phyloP scores from a whole-genome alignment of 371 early-diverging fungal species.

The Encephalitozoon intestinalis region DNA sequence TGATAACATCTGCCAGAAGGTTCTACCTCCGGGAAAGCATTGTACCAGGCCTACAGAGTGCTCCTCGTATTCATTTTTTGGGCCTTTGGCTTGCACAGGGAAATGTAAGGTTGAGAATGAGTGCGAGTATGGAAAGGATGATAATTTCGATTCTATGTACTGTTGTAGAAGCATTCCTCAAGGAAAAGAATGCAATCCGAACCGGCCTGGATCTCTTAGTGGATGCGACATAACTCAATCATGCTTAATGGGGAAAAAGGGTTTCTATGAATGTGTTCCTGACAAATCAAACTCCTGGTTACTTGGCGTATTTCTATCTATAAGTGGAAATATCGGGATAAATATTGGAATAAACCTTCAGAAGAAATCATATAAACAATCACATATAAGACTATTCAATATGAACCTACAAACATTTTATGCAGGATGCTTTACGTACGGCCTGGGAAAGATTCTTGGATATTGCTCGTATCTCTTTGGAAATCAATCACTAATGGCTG shows the following conservation, averaged over 20 bases:
- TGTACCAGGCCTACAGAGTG: constrained; percentile 58
- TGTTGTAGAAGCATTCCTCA: constrained; percentile 60
- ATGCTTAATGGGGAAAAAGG: constrained; percentile 48
- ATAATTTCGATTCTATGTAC: constrained; percentile 34
- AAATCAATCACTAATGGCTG: constrained; percentile 73
- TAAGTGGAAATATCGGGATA: constrained; percentile 67
- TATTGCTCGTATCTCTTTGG: constrained; percentile 73
- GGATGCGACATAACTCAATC: constrained; percentile 56
- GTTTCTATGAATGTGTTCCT: constrained; percentile 54
- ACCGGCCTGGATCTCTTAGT: constrained; percentile 53
- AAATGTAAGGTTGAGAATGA: constrained; percentile 52
- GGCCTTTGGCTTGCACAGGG: constrained; percentile 60
- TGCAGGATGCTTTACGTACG: constrained; percentile 67
- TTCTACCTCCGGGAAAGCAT: constrained; percentile 48
- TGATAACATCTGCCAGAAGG: constrained; percentile 50
- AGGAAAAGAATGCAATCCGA: constrained; percentile 48
- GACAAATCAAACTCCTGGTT: constrained; percentile 52
- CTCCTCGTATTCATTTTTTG: constrained; percentile 60
- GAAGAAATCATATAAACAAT: constrained; percentile 68
- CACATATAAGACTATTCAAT: constrained; percentile 14
- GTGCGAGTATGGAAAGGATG: constrained; percentile 22
- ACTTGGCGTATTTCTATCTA: constrained; percentile 67
- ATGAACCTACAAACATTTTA: constrained; percentile 44
- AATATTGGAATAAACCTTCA: constrained; percentile 77
- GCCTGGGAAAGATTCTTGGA: constrained; percentile 68